These are phyloP conservation scores for Talaromyces pinophilus DNA, from an alignment of 2,329 filamentous ascomycete genomes.

Conservation along the genomic window DNA sequence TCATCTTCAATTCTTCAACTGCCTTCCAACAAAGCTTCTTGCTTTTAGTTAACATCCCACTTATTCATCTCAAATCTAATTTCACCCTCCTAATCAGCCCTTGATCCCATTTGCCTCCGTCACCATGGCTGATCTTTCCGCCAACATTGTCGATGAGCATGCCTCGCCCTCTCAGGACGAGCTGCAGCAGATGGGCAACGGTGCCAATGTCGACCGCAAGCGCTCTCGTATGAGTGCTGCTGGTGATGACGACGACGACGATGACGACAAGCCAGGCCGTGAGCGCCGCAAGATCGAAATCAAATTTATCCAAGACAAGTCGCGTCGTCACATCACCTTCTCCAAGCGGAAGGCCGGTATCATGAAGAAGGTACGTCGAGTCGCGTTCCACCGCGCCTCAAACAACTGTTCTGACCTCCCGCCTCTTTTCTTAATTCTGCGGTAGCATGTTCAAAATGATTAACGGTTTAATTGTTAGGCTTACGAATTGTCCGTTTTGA, in stretches of 20 bases:
- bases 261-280: slow-evolving; percentile 95
- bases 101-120: slow-evolving; percentile 22
- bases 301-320: slow-evolving; percentile 99
- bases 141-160: slow-evolving; percentile 70
- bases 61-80: slow-evolving; percentile 12
- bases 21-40: slow-evolving; percentile 15
- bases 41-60: slow-evolving; percentile 19
- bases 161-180: slow-evolving; percentile 72
- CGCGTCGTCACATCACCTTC: slow-evolving; percentile 98
- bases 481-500: slow-evolving; percentile 95
- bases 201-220: slow-evolving; percentile 70
- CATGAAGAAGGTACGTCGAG: slow-evolving; percentile 91
- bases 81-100: neutral
- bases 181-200: slow-evolving; percentile 64
- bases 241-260: slow-evolving; percentile 92
- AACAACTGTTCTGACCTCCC: neutral
- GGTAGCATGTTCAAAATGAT: neutral
- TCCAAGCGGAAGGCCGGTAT: slow-evolving; percentile 99
- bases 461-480: slow-evolving; percentile 59
- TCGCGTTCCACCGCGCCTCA: slow-evolving; percentile 22
- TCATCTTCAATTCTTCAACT: slow-evolving; percentile 25
- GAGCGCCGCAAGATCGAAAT: slow-evolving; percentile 99
- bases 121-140: slow-evolving; percentile 75
- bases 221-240: slow-evolving; percentile 75
- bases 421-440: neutral